Percentiles rank a stretch among this genome's conserved stretches.
Conservation (phyloP, 331 rosid genomes). For the Quercus lobata region DNA sequence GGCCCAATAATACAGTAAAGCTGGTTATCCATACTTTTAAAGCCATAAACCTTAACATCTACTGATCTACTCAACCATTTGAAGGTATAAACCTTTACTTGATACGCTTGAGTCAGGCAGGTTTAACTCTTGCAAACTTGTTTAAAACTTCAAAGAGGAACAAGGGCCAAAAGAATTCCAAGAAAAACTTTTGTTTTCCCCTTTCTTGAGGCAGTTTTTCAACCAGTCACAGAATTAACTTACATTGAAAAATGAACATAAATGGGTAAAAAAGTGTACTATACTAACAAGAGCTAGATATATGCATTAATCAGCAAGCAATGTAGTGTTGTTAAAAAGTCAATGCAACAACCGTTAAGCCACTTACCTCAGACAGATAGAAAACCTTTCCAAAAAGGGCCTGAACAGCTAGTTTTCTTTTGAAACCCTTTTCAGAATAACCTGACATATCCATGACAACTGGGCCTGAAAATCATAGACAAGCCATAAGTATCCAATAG, state of each 20-base stretch:
- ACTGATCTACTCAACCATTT: not conserved
- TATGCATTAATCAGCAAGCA: not conserved
- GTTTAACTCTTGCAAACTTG: not conserved
- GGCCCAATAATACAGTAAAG: not conserved
- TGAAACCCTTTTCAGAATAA: slow-evolving; percentile 92
- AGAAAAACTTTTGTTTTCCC: too few species aligned
- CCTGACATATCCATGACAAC: slow-evolving; percentile 82
- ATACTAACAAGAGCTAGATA: not conserved
- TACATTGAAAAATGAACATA: not conserved
- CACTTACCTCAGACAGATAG: slow-evolving; percentile 86
- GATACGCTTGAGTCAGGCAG: not conserved
- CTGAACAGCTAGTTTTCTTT: slow-evolving; percentile 92
- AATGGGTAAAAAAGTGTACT: not conserved
- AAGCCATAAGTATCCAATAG: slow-evolving; percentile 16
- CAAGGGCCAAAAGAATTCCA: not conserved
- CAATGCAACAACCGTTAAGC: slow-evolving; percentile 9
- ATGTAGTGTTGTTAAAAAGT: not conserved
- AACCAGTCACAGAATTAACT: too few species aligned
- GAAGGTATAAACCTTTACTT: not conserved
- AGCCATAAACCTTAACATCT: not conserved
- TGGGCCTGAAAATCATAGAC: slow-evolving; percentile 64
- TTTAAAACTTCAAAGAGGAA: not conserved
- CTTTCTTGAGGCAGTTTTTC: not conserved
- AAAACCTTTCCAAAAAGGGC: slow-evolving; percentile 89
- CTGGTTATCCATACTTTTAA: not conserved